Evolutionary conservation across 2,329 filamentous ascomycete genomes (phyloP).

Genomic region (Cercospora zeae-maydis): DNA sequence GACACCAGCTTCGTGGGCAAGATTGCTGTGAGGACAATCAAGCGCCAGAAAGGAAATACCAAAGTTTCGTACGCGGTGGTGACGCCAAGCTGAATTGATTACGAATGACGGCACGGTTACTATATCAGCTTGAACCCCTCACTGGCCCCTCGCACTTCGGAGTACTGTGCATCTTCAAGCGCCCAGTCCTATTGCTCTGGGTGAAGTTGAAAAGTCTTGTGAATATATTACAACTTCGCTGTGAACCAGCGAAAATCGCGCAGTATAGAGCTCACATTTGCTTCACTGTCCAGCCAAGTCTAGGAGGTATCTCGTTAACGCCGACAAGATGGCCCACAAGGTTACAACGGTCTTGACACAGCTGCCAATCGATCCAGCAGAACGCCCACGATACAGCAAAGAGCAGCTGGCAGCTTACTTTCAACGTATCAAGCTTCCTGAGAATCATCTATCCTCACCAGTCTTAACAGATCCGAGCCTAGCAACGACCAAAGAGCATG

Average conservation of each 20-base stretch:
- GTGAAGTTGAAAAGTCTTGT: background rate
- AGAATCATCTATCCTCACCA: conserved; percentile 17
- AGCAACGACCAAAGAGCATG: conserved; percentile 26
- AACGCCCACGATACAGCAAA: conserved; percentile 24
- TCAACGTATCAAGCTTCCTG: conserved; percentile 24
- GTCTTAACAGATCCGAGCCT: conserved; percentile 19
- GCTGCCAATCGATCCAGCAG: conserved; percentile 19
- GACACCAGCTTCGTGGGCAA: conserved; percentile 57
- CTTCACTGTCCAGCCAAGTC: background rate
- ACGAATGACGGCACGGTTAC: background rate
- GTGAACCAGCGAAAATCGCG: background rate
- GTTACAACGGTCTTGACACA: conserved; percentile 16
- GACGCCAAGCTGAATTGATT: conserved; percentile 2
- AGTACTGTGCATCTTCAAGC: background rate
- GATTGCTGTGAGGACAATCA: conserved; percentile 64
- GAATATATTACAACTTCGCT: background rate
- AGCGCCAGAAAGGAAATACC: conserved; percentile 60
- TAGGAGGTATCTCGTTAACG: no score
- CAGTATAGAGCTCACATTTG: background rate
- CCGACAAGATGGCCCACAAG: conserved; percentile 22
- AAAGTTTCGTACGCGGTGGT: conserved; percentile 48
- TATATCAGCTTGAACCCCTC: background rate
- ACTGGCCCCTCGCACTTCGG: background rate
- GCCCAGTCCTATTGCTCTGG: background rate
- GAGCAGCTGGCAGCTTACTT: conserved; percentile 28